Percentiles rank a stretch among this genome's conserved stretches.
phyloP scores from a whole-genome alignment of 1,139 yeast genomes.

The Debaryomyces coudertii region DNA sequence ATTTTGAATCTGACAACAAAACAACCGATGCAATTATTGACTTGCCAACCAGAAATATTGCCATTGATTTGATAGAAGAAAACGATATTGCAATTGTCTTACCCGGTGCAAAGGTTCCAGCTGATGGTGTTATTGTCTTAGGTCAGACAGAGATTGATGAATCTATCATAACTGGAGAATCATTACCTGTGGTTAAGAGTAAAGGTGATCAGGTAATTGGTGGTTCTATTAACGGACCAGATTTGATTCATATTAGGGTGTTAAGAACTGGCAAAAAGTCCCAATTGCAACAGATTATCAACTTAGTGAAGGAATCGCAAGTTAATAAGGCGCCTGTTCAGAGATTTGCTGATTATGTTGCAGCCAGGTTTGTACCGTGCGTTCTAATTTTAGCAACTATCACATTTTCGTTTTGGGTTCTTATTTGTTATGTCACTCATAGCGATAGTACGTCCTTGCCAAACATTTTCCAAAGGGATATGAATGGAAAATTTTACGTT shows the following conservation, averaged over 20 bases:
- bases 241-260: constrained; percentile 70
- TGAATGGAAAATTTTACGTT: constrained; percentile 63
- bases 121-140: constrained; percentile 79
- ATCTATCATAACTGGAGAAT: constrained; percentile 88
- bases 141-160: constrained; percentile 89
- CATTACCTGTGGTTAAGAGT: constrained; percentile 67
- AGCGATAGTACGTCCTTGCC: constrained; percentile 42
- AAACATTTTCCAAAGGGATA: constrained; percentile 52
- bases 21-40: constrained; percentile 16
- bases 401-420: constrained; percentile 74
- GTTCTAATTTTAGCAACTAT: constrained; percentile 62
- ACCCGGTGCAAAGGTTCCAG: constrained; percentile 89
- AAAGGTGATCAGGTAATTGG: constrained; percentile 73
- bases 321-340: constrained; percentile 89
- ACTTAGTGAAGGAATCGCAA: constrained; percentile 87
- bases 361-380: constrained; percentile 83
- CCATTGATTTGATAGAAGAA: constrained; percentile 75
- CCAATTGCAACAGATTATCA: constrained; percentile 83
- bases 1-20: constrained; percentile 11
- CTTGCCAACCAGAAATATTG: constrained; percentile 42
- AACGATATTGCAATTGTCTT: constrained; percentile 76
- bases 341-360: constrained; percentile 80
- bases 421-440: constrained; percentile 38
- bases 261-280: constrained; percentile 79
- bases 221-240: constrained; percentile 87